A percentile compares a stretch with the other conserved stretches of the same genome.
These are phyloP conservation scores for Fragaria nilgerrensis DNA, from an alignment of 306 rosid genomes.

Conservation along the genomic window DNA sequence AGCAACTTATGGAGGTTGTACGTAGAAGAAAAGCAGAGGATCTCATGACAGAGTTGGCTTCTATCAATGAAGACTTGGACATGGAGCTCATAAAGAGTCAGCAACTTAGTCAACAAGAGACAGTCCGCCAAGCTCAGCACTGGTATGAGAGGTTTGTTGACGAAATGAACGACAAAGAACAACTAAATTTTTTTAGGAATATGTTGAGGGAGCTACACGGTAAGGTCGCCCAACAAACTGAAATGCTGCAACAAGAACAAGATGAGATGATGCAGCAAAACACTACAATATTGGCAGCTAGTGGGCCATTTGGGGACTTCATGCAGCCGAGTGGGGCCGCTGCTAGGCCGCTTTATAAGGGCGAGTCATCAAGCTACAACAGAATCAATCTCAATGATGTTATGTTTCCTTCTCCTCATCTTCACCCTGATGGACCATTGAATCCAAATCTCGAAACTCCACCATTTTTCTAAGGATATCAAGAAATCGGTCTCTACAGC, in stretches of 20 bases:
- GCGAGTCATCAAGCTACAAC: background rate
- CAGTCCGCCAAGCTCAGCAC: constrained; percentile 26
- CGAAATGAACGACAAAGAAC: background rate
- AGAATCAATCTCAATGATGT: background rate
- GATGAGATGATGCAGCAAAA: background rate
- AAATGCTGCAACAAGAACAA: background rate
- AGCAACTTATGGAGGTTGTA: background rate
- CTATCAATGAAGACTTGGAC: constrained; percentile 19
- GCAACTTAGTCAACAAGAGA: constrained; percentile 33
- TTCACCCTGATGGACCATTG: background rate
- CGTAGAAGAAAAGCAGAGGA: background rate
- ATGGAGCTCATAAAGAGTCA: constrained; percentile 43
- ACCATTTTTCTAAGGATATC: background rate
- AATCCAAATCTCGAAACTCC: background rate
- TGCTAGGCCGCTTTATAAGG: background rate
- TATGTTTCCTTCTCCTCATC: background rate
- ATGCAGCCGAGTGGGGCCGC: background rate
- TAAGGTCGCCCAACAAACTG: background rate
- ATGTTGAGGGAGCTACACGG: background rate
- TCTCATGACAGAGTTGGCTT: background rate
- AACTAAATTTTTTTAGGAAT: background rate
- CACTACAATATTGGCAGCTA: background rate
- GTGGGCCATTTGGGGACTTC: background rate
- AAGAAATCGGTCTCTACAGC: background rate
- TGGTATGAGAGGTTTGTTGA: constrained; percentile 53